Conservation (phyloP, 2,329 filamentous ascomycete species). For the Pseudogymnoascus sp. region DNA sequence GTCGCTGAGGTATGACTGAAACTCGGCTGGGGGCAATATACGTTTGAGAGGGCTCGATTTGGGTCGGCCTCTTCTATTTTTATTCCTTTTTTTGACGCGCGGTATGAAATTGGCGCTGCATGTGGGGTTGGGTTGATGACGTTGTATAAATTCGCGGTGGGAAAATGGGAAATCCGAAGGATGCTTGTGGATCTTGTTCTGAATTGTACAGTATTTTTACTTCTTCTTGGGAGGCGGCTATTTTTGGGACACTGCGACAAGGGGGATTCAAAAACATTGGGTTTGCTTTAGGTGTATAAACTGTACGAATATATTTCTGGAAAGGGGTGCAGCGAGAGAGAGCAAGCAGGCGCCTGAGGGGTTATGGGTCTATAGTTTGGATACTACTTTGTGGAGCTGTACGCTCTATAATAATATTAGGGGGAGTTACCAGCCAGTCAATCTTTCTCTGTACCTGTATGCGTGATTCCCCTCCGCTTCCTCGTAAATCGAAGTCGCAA, state of each 20-base stretch:
- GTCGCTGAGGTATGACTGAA: background rate
- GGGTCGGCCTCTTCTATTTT: background rate
- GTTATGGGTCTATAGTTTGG: background rate
- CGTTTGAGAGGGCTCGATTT: background rate
- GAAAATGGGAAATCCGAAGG: background rate
- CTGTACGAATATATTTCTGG: constrained; percentile 4
- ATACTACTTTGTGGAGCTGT: background rate
- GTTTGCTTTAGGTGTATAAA: background rate
- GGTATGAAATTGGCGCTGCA: background rate
- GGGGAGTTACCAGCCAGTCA: background rate
- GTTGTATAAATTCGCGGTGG: background rate
- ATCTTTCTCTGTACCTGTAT: background rate
- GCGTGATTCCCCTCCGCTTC: background rate
- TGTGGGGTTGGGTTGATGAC: background rate
- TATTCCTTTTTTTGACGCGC: background rate
- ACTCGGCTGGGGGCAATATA: background rate
- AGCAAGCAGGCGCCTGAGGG: background rate
- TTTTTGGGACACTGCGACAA: background rate
- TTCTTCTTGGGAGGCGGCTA: background rate
- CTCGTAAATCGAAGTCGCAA: background rate
- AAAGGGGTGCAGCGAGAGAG: background rate
- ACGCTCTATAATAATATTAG: background rate
- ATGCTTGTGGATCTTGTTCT: background rate
- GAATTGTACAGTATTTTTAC: background rate
- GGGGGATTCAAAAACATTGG: background rate